Evolutionary conservation across 805 yeast genomes (phyloP).

Genomic region (Candida ulmi): DNA sequence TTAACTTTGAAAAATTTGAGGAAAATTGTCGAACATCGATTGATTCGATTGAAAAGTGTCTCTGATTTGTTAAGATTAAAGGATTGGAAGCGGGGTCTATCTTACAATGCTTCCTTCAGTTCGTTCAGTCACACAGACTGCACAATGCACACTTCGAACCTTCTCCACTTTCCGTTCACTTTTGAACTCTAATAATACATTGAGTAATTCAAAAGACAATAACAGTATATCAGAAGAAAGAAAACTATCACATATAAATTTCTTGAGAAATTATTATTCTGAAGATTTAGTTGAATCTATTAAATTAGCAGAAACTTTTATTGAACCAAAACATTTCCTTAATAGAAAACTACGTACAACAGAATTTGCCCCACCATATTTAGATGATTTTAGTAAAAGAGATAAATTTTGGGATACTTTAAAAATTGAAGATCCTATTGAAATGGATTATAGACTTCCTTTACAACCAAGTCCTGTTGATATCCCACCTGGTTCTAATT

Average conservation of each 20-base stretch:
- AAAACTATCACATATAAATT: constrained; percentile 25
- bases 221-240: constrained; percentile 6
- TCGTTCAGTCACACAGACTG: not conserved
- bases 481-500: constrained; percentile 44
- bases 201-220: not conserved
- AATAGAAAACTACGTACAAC: constrained; percentile 34
- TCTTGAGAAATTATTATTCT: constrained; percentile 68
- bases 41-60: not conserved
- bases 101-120: not conserved
- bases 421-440: constrained; percentile 45
- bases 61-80: not conserved
- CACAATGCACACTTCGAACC: not conserved
- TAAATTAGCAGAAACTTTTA: constrained; percentile 69
- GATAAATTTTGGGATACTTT: constrained; percentile 75
- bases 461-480: constrained; percentile 52
- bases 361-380: constrained; percentile 62
- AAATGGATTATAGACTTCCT: constrained; percentile 44
- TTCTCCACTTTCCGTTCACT: not conserved
- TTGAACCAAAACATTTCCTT: constrained; percentile 58
- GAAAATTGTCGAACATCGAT: not conserved
- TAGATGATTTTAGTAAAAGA: constrained; percentile 62
- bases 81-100: too few species aligned
- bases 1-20: not conserved
- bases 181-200: not conserved
- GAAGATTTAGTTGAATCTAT: constrained; percentile 79